A percentile compares a stretch with the other conserved stretches of the same genome.
Evolutionary conservation across 164 flowering plant species (phyloP).

Genomic region (Euptelea pleiosperma): DNA sequence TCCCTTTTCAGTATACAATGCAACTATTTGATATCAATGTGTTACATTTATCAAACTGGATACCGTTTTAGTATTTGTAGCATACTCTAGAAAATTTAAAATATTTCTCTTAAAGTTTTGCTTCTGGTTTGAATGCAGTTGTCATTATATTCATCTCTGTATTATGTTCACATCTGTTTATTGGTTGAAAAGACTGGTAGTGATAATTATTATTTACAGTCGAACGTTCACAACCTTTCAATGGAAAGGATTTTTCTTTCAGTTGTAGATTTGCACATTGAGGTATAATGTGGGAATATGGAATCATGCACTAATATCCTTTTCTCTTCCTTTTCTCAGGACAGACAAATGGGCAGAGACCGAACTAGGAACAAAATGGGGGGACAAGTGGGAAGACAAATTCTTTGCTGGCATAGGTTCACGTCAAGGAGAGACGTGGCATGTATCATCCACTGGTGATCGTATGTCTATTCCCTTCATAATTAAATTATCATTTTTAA

Average conservation of each 20-base stretch:
- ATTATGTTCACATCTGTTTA: too few species aligned
- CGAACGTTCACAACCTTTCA: too few species aligned
- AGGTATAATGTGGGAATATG: background rate
- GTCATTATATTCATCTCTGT: too few species aligned
- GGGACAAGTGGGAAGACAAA: conserved; percentile 98
- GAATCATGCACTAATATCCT: conserved; percentile 3
- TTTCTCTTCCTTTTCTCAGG: conserved; percentile 45
- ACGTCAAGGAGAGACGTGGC: conserved; percentile 99
- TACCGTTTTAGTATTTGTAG: too few species aligned
- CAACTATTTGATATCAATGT: too few species aligned
- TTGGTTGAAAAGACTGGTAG: too few species aligned
- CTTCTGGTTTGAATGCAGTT: too few species aligned
- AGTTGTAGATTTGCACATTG: background rate
- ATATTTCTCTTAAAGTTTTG: too few species aligned
- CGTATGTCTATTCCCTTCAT: conserved; percentile 46
- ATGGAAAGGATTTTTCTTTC: too few species aligned
- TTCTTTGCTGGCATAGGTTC: conserved; percentile 92
- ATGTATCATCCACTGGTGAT: conserved; percentile 75
- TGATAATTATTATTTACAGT: too few species aligned
- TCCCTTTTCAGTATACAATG: background rate
- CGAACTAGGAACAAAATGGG: conserved; percentile 96
- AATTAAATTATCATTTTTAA: background rate
- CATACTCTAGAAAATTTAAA: too few species aligned
- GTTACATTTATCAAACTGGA: too few species aligned
- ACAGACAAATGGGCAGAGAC: conserved; percentile 99